These are phyloP conservation scores for Dipteronia dyeriana DNA, from an alignment of 345 rosid genomes.

Conservation along the genomic window DNA sequence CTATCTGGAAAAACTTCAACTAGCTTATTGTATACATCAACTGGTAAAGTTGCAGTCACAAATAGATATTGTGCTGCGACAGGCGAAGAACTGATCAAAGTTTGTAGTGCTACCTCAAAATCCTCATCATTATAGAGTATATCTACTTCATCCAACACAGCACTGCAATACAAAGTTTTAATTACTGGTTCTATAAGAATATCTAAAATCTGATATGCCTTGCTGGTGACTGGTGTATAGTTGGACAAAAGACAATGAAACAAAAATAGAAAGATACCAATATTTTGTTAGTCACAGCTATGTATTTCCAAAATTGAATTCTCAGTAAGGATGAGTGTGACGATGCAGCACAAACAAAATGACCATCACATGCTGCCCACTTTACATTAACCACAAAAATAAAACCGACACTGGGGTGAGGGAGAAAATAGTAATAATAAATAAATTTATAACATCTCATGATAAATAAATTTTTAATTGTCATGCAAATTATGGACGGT, in stretches of 20 bases:
- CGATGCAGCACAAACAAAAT: too few species aligned
- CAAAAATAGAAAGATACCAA: background rate
- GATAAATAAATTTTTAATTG: too few species aligned
- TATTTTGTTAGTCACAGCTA: background rate
- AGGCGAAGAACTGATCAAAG: conserved; percentile 67
- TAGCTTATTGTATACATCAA: conserved; percentile 79
- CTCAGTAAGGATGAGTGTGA: too few species aligned
- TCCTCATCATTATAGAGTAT: conserved; percentile 78
- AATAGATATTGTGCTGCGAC: conserved; percentile 80
- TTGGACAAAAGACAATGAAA: background rate
- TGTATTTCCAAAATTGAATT: background rate
- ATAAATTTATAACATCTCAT: too few species aligned
- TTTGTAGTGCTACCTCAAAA: conserved; percentile 75
- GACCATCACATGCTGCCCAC: too few species aligned
- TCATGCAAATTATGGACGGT: too few species aligned
- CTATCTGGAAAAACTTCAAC: conserved; percentile 85
- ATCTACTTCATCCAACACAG: conserved; percentile 89
- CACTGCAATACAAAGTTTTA: conserved; percentile 48
- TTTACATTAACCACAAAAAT: too few species aligned
- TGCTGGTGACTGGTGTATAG: background rate
- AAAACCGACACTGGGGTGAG: too few species aligned
- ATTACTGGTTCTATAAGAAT: background rate
- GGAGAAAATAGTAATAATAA: too few species aligned
- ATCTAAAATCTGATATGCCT: background rate
- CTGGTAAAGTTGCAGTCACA: conserved; percentile 89